Evolutionary conservation across 257 asterid genomes (phyloP).

Genomic region (Fraxinus americana): DNA sequence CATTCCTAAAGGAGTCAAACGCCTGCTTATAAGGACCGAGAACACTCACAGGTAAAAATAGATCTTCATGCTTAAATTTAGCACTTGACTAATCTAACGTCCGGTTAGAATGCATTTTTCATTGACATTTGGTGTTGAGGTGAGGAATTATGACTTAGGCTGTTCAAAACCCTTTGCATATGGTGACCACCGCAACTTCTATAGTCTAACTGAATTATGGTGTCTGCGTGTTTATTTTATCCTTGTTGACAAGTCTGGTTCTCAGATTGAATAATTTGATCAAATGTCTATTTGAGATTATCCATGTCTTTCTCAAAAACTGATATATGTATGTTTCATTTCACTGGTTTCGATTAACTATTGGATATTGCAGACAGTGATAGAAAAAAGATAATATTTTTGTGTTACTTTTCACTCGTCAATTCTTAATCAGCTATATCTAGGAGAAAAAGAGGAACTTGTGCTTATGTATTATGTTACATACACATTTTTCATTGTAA

Average conservation of each 20-base stretch:
- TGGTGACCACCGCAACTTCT: neutral
- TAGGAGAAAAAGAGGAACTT: neutral
- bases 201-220: neutral
- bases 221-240: neutral
- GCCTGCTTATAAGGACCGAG: constrained; percentile 17
- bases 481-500: neutral
- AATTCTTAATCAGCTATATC: too few relatives aligned
- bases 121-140: neutral
- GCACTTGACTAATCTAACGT: neutral
- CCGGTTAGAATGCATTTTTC: neutral
- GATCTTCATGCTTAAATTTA: neutral
- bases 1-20: constrained; percentile 19
- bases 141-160: neutral
- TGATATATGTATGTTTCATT: too few relatives aligned
- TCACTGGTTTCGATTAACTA: too few relatives aligned
- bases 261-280: neutral
- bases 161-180: neutral
- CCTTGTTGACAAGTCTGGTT: neutral
- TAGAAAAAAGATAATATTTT: too few relatives aligned
- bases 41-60: constrained; percentile 8
- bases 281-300: neutral
- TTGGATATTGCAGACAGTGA: too few relatives aligned
- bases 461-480: too few relatives aligned
- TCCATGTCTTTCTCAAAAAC: neutral
- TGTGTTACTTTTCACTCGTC: too few relatives aligned